A percentile compares a stretch with the other conserved stretches of the same genome.
phyloP scores from a whole-genome alignment of 148 eudicot genomes.

The Rhododendron mucronatum region DNA sequence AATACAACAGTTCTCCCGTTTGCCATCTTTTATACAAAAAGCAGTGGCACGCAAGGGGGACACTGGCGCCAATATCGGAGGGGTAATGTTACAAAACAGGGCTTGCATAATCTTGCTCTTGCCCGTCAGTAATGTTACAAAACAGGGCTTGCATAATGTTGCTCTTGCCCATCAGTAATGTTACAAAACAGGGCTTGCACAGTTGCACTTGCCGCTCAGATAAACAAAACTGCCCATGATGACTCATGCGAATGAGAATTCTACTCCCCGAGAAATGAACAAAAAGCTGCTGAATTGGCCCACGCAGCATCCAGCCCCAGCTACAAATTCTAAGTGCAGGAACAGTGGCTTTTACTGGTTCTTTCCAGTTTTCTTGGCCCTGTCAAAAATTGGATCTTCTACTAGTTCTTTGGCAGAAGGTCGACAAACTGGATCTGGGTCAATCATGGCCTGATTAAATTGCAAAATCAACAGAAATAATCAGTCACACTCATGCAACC shows the following conservation, averaged over 20 bases:
- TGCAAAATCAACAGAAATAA: constrained; percentile 8
- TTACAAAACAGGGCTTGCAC: background rate
- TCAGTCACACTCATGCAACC: background rate
- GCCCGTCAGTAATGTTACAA: background rate
- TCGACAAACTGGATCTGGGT: constrained; percentile 66
- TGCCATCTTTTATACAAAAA: background rate
- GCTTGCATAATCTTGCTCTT: background rate
- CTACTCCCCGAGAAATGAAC: background rate
- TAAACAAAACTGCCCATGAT: background rate
- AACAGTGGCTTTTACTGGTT: constrained; percentile 18
- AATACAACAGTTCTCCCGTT: background rate
- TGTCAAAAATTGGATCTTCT: constrained; percentile 53
- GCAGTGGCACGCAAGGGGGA: constrained; percentile 2
- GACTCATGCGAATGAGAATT: background rate
- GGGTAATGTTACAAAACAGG: background rate
- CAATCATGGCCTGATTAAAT: constrained; percentile 69
- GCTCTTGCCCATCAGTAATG: background rate
- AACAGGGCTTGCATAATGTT: background rate
- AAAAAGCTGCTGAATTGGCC: background rate
- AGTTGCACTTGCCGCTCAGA: background rate
- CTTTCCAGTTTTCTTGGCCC: constrained; percentile 21
- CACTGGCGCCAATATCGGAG: constrained; percentile 15
- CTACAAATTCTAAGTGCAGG: background rate
- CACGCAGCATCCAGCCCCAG: background rate
- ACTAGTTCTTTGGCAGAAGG: constrained; percentile 79